These are phyloP conservation scores for Haematococcus lacustris DNA, from an alignment of 139 green algal species.

Conservation along the genomic window DNA sequence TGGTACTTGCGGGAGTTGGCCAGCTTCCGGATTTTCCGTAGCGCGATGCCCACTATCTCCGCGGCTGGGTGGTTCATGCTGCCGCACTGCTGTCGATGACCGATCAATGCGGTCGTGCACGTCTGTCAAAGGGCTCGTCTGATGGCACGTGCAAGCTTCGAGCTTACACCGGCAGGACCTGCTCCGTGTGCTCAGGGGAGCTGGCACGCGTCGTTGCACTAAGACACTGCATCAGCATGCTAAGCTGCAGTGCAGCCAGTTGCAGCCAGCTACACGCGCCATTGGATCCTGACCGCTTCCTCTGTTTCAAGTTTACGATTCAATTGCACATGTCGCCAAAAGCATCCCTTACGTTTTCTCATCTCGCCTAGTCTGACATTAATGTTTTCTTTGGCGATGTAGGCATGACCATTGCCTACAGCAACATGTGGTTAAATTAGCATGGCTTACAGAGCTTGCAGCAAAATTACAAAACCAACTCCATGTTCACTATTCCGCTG, in stretches of 20 bases:
- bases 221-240: background rate
- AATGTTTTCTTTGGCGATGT: too few species aligned
- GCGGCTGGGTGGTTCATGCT: conserved; percentile 31
- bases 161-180: background rate
- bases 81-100: background rate
- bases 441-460: too few species aligned
- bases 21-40: conserved; percentile 43
- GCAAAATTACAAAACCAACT: too few species aligned
- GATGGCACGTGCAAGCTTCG: background rate
- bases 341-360: too few species aligned
- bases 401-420: too few species aligned
- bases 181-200: background rate
- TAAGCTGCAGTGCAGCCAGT: background rate
- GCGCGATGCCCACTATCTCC: conserved; percentile 39
- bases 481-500: too few species aligned
- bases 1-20: conserved; percentile 27
- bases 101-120: background rate
- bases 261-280: background rate
- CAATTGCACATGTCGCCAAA: too few species aligned
- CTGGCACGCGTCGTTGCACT: background rate
- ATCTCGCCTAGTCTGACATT: too few species aligned
- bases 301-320: too few species aligned
- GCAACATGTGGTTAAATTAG: too few species aligned
- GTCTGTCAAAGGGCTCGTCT: background rate
- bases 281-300: too few species aligned